These are phyloP conservation scores for Lentinula detonsa DNA, from an alignment of 768 basidiomycete genomes.

Conservation along the genomic window DNA sequence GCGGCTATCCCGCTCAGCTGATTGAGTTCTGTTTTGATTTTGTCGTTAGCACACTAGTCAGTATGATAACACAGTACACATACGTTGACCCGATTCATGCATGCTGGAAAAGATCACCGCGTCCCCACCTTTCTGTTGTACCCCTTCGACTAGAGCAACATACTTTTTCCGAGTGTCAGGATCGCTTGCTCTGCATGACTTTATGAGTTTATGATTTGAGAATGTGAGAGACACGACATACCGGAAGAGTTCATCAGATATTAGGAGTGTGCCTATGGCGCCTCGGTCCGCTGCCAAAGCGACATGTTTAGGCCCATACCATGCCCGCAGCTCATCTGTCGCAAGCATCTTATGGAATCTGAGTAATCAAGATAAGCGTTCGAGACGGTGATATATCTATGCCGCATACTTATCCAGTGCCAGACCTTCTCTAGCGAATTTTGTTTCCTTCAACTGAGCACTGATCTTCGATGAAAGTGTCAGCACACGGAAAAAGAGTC, in stretches of 20 bases:
- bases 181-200: constrained; percentile 63
- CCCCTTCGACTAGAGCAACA: constrained; percentile 83
- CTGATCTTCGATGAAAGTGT: constrained; percentile 42
- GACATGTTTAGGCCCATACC: constrained; percentile 98
- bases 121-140: constrained; percentile 84
- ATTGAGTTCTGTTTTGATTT: constrained; percentile 69
- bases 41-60: not conserved
- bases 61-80: constrained; percentile 21
- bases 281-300: constrained; percentile 86
- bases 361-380: constrained; percentile 2
- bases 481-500: not conserved
- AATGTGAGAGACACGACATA: constrained; percentile 20
- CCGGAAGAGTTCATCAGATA: constrained; percentile 95
- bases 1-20: constrained; percentile 93
- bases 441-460: constrained; percentile 83
- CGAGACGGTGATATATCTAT: not conserved
- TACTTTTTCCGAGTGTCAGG: constrained; percentile 74
- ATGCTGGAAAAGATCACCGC: constrained; percentile 98
- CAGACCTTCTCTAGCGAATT: constrained; percentile 91
- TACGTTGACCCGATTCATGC: constrained; percentile 99
- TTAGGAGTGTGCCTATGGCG: constrained; percentile 89
- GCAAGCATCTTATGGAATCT: constrained; percentile 99
- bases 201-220: not conserved
- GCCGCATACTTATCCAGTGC: constrained; percentile 72
- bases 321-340: constrained; percentile 90